Base-by-base conservation (phyloP, 2,329 filamentous ascomycete genomes). In the Incumbomyces delicatus region DNA sequence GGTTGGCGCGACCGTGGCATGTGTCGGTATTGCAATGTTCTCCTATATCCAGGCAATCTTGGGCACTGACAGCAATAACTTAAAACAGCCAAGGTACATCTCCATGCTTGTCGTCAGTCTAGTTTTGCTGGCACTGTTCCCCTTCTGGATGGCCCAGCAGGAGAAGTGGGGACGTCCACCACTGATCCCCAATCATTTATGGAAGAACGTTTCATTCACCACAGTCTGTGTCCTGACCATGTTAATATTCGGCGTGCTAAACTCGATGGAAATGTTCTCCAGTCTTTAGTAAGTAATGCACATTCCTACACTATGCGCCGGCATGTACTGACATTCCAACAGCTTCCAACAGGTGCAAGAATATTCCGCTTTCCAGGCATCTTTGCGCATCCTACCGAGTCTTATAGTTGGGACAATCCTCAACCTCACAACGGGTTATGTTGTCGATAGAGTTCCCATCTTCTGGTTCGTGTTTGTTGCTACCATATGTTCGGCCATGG, bases 171-270 rank as follows among this genome's bases (percentile, higher is more conserved):
- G 66, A 8, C 65, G 64, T 2, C 72, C 76, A 11, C 76, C 77
- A 0, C 58, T 83, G 6, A 80, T 83, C 17, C 79, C 79, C 0
- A 81, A 82, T 57, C 72, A 70, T 0, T 61, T 83, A 0, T 83
- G 79, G 79, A 68, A 63, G n/a, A 80, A 77, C 37, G 58, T 61
- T 0, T 61, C 72, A 2, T 83, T 82, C 54, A 71, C 74, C 0
- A 68, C 63, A 20, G 71, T 78, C 16, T 82, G 78, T 54, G 53
- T 72, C 2, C 73, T 67, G 3, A 65, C 77, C 1, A 57, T 71
- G 3, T 50, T 77, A 3, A 66, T 71, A 0, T 71, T 62, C 47
- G 71, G 67, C 0, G 69, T 72, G 0, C 49, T 71, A 5, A 71
- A 73, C 39, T 63, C 63, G 0, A 65, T 74, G 53, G 73, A 76